A percentile compares a stretch with the other conserved stretches of the same genome.
Conservation (phyloP, 225 moss, liverwort and hornwort genomes). For the Straminergon stramineum region DNA sequence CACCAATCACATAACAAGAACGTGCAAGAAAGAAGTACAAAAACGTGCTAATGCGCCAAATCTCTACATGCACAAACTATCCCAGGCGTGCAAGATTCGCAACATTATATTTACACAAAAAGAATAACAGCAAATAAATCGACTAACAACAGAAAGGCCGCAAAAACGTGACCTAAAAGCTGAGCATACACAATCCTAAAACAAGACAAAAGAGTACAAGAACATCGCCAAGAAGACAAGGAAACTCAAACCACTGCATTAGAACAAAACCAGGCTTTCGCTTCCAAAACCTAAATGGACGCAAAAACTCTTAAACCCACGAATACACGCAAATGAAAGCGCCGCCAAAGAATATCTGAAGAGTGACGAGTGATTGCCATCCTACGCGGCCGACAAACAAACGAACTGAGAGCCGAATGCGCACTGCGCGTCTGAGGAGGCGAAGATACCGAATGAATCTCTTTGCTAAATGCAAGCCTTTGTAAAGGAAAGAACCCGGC, state of each 20-base stretch:
- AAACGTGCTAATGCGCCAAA: not conserved
- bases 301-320: not conserved
- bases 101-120: not conserved
- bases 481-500: not conserved
- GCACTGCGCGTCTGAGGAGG: not conserved
- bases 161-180: not conserved
- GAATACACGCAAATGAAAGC: not conserved
- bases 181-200: not conserved
- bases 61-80: not conserved
- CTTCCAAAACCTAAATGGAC: not conserved
- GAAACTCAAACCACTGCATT: not conserved
- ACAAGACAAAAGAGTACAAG: not conserved
- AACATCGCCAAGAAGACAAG: not conserved
- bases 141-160: not conserved
- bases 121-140: not conserved
- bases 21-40: not conserved
- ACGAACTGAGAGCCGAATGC: not conserved
- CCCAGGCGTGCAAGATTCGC: not conserved
- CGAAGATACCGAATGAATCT: not conserved
- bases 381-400: not conserved
- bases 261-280: not conserved
- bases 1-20: not conserved
- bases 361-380: not conserved
- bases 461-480: not conserved
- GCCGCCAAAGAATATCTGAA: not conserved